Conservation (phyloP, 176 grass and related monocot genomes). For the Cenchrus americanus region DNA sequence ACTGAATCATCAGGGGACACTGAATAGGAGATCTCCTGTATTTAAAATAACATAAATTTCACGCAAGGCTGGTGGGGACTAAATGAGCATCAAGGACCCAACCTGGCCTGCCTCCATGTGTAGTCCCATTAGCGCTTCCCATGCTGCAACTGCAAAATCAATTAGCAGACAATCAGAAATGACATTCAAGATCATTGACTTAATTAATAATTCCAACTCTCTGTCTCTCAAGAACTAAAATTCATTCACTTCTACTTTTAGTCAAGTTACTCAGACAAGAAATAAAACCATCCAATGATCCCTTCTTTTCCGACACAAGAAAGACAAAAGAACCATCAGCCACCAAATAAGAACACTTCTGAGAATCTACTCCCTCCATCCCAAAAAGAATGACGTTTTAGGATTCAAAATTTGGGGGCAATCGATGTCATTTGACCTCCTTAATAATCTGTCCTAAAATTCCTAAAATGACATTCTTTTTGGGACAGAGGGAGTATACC, state of each 20-base stretch:
- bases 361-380: too few relatives aligned
- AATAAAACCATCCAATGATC: not conserved
- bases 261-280: constrained; percentile 1
- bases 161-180: constrained; percentile 42
- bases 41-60: constrained; percentile 49
- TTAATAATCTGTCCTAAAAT: too few relatives aligned
- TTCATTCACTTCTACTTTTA: not conserved
- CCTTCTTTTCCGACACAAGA: not conserved
- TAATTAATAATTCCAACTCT: not conserved
- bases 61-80: not conserved
- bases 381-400: too few relatives aligned
- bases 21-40: constrained; percentile 57
- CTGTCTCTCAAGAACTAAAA: not conserved
- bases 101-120: constrained; percentile 76
- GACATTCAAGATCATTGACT: constrained; percentile 20
- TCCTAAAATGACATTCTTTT: too few relatives aligned
- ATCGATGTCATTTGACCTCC: too few relatives aligned
- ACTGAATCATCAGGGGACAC: constrained; percentile 57
- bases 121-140: constrained; percentile 75
- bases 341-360: not conserved
- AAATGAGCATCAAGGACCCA: constrained; percentile 31
- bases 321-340: not conserved
- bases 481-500: too few relatives aligned
- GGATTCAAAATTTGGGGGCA: too few relatives aligned
- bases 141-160: constrained; percentile 73